Base-by-base conservation (phyloP, 768 basidiomycete species). In the Imleria badia region DNA sequence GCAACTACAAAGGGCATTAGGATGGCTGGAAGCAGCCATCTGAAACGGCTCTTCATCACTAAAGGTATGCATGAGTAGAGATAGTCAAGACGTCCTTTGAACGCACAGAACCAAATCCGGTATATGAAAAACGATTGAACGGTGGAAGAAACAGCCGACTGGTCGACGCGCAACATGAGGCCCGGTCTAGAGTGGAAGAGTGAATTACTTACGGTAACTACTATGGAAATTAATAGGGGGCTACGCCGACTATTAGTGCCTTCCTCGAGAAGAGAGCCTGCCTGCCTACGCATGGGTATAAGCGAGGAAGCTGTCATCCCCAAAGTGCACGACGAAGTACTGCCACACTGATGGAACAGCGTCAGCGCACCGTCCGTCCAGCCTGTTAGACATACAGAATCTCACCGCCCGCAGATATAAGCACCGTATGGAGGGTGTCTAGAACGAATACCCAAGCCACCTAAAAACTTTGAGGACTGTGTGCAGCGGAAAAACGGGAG, bases 41-140 rank as follows among this genome's bases (percentile, higher is more conserved):
- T 54, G 19, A 60, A 56, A 19, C 60, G 52, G 41, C 48, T 38
- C 43, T 11, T 60, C 19, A n/a, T 53, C 52, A 62, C 63, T 66
- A 23, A 48, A 26, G 7, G 4, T 6, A 48, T 7, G 7, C 20
- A 17, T 59, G 23, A 51, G 40, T 33, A 14, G 15, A 31, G 15
- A 14, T 41, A 35, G 7, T 15, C 44, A 45, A 55, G 56, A 47
- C 6, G 34, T 9, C 3, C 3, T 33, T 44, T 31, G 22, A 36
- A 66, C 65, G 22, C 52, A 63, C 65, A 31, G 15, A 11, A 54
- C 66, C 61, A 66, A 38, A 68, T 60, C 14, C 63, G 60, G 51
- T 54, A 66, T 52, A 65, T 65, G 60, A 67, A 66, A 51, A 60
- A 66, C 20, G 60, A 60, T 40, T 66, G 63, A 30, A 65, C 60